Evolutionary conservation across 2,329 filamentous ascomycete species (phyloP), one percentile per base, ranked within the genome.

Genomic region (Aspergillus aculeatinus): DNA sequence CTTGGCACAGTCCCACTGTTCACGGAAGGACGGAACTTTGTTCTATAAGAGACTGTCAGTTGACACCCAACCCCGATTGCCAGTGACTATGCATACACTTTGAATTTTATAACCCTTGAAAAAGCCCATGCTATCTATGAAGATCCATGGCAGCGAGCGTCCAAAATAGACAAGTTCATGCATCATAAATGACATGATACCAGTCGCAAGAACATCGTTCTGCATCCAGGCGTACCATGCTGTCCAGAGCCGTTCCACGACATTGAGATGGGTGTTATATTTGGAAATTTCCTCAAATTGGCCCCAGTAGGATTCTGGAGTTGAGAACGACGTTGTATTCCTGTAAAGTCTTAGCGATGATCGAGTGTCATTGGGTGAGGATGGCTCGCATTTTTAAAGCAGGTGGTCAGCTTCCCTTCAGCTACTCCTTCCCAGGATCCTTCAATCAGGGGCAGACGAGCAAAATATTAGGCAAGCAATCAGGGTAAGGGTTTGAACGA

Each of bases 201-300:
- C 95, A 3, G 95, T 99, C 61, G 95, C 95, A 63, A 99, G 87
- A 57, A 90, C 89, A 80, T 99, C 95, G 77, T 99, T 99, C 77
- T 96, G 91, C 89, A 98, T 96, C 85, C 88, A 99, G 16, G 94
- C 86, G 77, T 99, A 99, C 94, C 92, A 98, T 47, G 92, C 88
- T 78, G 91, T 89, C 95, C 95, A 99, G 67, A 96, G 83, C 73
- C 89, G 88, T 83, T 99, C 95, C 72, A 88, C 81, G 65, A 91
- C 83, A 78, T 92, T 97, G 72, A 99, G 87, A 68, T 92, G 86
- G 60, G 96, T 85, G 85, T 96, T 95, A 83, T 86, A 85, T 67
- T 85, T 83, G 27, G 85, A 83, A 64, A 89, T 84, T 68, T 87
- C 83, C 60, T 87, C 82, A 72, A 85, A 89, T 63, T 87, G 83